Percentiles rank a stretch among this genome's conserved stretches.
These are phyloP conservation scores for Botrytis hyacinthi DNA, from an alignment of 2,329 filamentous ascomycete genomes.

Conservation along the genomic window DNA sequence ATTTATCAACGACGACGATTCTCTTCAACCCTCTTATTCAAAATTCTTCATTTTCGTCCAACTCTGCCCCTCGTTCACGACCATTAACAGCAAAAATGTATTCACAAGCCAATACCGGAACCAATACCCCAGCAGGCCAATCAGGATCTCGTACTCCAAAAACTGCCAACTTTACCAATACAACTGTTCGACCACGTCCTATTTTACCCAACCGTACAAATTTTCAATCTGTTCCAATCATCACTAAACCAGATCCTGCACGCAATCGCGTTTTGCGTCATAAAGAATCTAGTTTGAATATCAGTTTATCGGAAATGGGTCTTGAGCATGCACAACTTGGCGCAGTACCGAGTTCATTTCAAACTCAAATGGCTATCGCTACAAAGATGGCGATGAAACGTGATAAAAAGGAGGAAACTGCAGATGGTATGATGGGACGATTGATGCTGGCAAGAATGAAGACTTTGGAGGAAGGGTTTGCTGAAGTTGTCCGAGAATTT, in stretches of 20 bases:
- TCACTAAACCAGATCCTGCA: conserved; percentile 36
- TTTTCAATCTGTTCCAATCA: conserved; percentile 56
- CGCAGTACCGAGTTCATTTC: conserved; percentile 71
- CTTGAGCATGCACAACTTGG: conserved; percentile 63
- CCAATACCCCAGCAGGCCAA: conserved; percentile 29
- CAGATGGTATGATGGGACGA: conserved; percentile 72
- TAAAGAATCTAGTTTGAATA: conserved; percentile 61
- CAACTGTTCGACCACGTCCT: conserved; percentile 54
- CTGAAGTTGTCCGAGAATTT: conserved; percentile 80
- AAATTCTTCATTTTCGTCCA: conserved; percentile 44
- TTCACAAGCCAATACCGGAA: conserved; percentile 32
- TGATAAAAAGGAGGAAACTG: conserved; percentile 44
- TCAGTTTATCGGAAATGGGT: conserved; percentile 68
- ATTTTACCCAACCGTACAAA: conserved; percentile 52
- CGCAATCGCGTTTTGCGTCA: conserved; percentile 30
- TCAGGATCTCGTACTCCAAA: conserved; percentile 30
- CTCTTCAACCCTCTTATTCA: conserved; percentile 69
- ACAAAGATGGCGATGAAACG: conserved; percentile 54
- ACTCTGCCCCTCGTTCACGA: conserved; percentile 40
- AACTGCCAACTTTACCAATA: conserved; percentile 40
- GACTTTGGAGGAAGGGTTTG: conserved; percentile 85
- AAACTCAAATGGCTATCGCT: conserved; percentile 75
- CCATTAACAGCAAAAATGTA: conserved; percentile 39
- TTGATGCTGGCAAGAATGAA: conserved; percentile 89
- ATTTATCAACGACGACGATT: conserved; percentile 78